Percentiles rank a stretch among this genome's conserved stretches.
These are phyloP conservation scores for Trypanosoma mega DNA, from an alignment of 208 protist genomes.

Conservation along the genomic window DNA sequence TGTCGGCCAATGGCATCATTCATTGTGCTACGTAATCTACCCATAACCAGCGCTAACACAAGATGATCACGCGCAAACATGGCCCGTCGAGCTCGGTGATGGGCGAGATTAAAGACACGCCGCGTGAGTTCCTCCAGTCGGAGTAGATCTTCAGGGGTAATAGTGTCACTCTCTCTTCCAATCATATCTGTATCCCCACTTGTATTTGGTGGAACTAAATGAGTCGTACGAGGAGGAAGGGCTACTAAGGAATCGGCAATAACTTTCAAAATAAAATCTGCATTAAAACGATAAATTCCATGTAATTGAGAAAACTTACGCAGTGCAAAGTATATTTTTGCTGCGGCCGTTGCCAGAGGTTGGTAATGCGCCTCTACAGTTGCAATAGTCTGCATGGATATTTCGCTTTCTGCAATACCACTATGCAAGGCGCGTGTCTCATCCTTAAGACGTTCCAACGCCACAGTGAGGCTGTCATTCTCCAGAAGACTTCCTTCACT, in stretches of 20 bases:
- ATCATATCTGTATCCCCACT: constrained; percentile 7
- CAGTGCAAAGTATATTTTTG: constrained; percentile 96
- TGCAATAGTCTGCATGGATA: constrained; percentile 88
- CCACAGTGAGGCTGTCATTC: constrained; percentile 95
- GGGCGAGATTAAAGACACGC: constrained; percentile 69
- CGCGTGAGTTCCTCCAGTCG: constrained; percentile 43
- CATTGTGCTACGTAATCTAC: constrained; percentile 88
- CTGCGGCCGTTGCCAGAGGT: constrained; percentile 90
- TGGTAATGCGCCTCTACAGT: constrained; percentile 87
- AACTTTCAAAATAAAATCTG: constrained; percentile 95
- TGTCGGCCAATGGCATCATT: constrained; percentile 19
- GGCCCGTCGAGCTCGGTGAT: constrained; percentile 80
- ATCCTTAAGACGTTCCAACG: constrained; percentile 94
- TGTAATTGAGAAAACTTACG: constrained; percentile 93
- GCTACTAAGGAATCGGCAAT: constrained; percentile 80
- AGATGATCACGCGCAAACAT: constrained; percentile 95
- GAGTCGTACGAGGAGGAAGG: constrained; percentile 35
- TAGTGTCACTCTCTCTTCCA: constrained; percentile 24
- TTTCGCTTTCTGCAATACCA: constrained; percentile 92
- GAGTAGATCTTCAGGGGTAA: constrained; percentile 22
- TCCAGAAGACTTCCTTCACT: constrained; percentile 97
- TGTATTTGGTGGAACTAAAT: neutral
- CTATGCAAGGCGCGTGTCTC: constrained; percentile 88
- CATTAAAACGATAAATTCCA: constrained; percentile 97
- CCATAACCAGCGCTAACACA: constrained; percentile 92